Evolutionary conservation across 495 filamentous ascomycete genomes (phyloP), one percentile per base, ranked within the genome.

Genomic region (Annulohypoxylon bovei): DNA sequence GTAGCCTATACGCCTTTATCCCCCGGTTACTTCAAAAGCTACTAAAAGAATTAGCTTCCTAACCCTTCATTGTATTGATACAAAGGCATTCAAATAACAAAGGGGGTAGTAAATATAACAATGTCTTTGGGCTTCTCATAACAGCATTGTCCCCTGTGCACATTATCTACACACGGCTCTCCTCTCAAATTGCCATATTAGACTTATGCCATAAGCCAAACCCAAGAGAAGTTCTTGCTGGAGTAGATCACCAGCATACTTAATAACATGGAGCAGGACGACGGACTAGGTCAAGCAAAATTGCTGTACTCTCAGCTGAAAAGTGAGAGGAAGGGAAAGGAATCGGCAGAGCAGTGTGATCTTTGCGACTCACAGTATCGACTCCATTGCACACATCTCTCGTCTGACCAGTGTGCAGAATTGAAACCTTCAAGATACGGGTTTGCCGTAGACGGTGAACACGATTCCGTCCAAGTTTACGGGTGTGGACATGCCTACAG

Each of bases 311-410:
- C 12, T 20, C 27, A 68, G 40, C 20, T 62, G 22, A 56, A 30
- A 37, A 5, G 9, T 23, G 44, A 30, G 35, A 59, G 28, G 49
- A n/a, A 2, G 25, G 18, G 11, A 8, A 12, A 7, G 35, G 33
- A 25, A 12, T 7, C 35, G 3, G n/a, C 25, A 35, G n/a, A 47
- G 8, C 16, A 22, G 20, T 64, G 54, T n/a, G 0, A 11, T 46
- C 4, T 12, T 3, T 63, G 59, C 32, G 42, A 59, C 1, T 16
- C 2, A 12, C 46, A 44, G 14, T 8, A 28, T 35, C 42, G 47
- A 2, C 53, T 69, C 3, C n/a, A 54, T 2, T 69, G 53, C 30
- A 59, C 61, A 28, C 61, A 70, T 52, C 68, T 71, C 33, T 56
- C 50, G 11, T 44, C 56, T 20, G 42, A 42, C 1, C n/a, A 62